These are phyloP conservation scores for Homolaphlyctis polyrhiza DNA, from an alignment of 371 early-diverging fungal genomes.

Conservation along the genomic window DNA sequence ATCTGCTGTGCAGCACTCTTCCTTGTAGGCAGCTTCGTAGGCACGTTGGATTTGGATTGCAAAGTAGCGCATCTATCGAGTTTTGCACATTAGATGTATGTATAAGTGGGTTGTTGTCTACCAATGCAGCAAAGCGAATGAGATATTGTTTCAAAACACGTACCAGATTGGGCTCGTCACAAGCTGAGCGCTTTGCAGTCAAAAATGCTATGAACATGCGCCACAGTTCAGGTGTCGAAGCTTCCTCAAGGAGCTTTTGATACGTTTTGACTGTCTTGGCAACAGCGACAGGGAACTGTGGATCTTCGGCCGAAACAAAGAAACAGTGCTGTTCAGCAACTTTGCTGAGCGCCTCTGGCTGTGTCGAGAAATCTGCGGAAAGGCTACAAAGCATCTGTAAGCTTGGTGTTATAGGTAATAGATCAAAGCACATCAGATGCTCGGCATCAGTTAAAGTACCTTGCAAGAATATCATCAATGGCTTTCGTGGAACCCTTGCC, in stretches of 20 bases:
- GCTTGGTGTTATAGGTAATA: slow-evolving; percentile 3
- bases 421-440: not conserved
- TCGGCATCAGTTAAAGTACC: not conserved
- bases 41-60: not conserved
- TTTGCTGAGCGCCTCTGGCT: slow-evolving; percentile 56
- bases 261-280: slow-evolving; percentile 48
- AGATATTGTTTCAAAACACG: slow-evolving; percentile 11
- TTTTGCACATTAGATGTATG: not conserved
- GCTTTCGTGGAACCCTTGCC: slow-evolving; percentile 45
- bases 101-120: too few relatives aligned
- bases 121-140: slow-evolving; percentile 27
- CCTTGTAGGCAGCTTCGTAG: not conserved
- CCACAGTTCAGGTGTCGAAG: slow-evolving; percentile 30
- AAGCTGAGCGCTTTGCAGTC: slow-evolving; percentile 36
- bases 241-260: slow-evolving; percentile 31
- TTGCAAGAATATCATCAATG: slow-evolving; percentile 41
- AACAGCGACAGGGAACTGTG: slow-evolving; percentile 55
- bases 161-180: slow-evolving; percentile 44
- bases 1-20: not conserved
- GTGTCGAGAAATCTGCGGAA: slow-evolving; percentile 46
- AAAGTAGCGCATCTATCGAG: not conserved
- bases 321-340: slow-evolving; percentile 53
- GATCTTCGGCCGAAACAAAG: slow-evolving; percentile 34
- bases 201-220: slow-evolving; percentile 58
- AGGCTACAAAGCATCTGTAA: slow-evolving; percentile 48